These are phyloP conservation scores for Sporisorium reilianum DNA, from an alignment of 1,284 basidiomycete genomes.

Conservation along the genomic window DNA sequence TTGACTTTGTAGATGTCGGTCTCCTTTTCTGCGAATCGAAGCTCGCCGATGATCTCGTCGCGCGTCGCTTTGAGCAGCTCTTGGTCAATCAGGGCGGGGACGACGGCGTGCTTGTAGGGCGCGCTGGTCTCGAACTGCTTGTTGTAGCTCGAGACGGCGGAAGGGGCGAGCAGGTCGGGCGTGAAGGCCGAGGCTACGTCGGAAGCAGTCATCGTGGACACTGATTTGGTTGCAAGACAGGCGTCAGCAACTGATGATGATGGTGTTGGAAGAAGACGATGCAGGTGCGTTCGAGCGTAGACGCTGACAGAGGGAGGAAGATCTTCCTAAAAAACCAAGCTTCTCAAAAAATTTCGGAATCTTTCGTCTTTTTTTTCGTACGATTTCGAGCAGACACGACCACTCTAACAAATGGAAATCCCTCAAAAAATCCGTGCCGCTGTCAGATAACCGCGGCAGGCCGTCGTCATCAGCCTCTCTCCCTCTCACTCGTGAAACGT, in stretches of 20 bases:
- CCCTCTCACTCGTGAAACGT: conserved; percentile 36
- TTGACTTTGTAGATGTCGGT: conserved; percentile 99
- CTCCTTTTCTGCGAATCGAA: conserved; percentile 95
- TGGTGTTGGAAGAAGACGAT: neutral
- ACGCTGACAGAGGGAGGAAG: conserved; percentile 15
- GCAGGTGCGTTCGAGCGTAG: too few species aligned
- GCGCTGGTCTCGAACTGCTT: conserved; percentile 53
- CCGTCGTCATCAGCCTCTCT: too few species aligned
- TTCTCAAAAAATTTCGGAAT: conserved; percentile 13
- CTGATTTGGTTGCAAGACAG: neutral
- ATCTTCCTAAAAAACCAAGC: conserved; percentile 10
- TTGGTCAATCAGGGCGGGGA: conserved; percentile 86
- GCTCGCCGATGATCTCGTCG: conserved; percentile 82
- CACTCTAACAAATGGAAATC: conserved; percentile 2
- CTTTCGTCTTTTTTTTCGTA: neutral
- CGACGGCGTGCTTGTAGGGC: conserved; percentile 87
- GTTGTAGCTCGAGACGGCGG: conserved; percentile 38
- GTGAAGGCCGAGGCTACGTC: conserved; percentile 46
- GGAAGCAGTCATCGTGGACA: conserved; percentile 20
- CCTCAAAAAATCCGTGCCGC: too few species aligned
- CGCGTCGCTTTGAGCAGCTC: conserved; percentile 81
- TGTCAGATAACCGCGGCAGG: too few species aligned
- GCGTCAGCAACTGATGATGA: neutral
- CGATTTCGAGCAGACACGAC: neutral
- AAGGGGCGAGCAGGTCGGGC: conserved; percentile 42